These are phyloP conservation scores for Sambucus nigra DNA, from an alignment of 129 eudicot species.

Conservation along the genomic window DNA sequence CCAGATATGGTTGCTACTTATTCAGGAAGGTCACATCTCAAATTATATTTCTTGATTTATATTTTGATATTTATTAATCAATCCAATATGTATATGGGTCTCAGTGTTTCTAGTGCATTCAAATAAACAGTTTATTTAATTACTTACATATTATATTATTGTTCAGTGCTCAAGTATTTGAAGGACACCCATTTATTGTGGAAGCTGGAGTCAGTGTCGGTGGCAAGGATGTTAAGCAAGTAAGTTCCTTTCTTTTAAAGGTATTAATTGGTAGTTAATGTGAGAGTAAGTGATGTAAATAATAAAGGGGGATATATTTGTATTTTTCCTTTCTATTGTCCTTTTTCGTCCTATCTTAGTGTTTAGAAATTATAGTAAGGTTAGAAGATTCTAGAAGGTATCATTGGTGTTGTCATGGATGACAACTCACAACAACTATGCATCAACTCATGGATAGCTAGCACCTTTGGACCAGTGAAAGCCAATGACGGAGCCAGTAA, in stretches of 20 bases:
- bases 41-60: neutral
- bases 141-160: constrained; percentile 6
- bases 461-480: no score
- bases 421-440: no score
- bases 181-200: constrained; percentile 97
- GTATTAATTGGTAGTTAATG: no score
- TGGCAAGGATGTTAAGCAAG: constrained; percentile 98
- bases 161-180: constrained; percentile 94
- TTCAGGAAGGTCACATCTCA: constrained; percentile 68
- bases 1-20: constrained; percentile 99
- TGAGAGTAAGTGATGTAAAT: no score
- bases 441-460: no score
- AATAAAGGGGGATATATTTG: no score
- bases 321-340: no score
- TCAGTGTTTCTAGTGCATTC: neutral
- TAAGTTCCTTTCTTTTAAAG: constrained; percentile 21
- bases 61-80: constrained; percentile 8
- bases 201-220: constrained; percentile 99
- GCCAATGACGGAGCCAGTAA: no score
- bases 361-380: no score
- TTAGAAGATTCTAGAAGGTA: no score
- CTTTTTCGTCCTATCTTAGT: no score
- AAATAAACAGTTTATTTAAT: constrained; percentile 10
- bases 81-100: neutral
- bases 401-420: no score